phyloP scores from a whole-genome alignment of 2,329 filamentous ascomycete genomes.

The Canariomyces notabilis region DNA sequence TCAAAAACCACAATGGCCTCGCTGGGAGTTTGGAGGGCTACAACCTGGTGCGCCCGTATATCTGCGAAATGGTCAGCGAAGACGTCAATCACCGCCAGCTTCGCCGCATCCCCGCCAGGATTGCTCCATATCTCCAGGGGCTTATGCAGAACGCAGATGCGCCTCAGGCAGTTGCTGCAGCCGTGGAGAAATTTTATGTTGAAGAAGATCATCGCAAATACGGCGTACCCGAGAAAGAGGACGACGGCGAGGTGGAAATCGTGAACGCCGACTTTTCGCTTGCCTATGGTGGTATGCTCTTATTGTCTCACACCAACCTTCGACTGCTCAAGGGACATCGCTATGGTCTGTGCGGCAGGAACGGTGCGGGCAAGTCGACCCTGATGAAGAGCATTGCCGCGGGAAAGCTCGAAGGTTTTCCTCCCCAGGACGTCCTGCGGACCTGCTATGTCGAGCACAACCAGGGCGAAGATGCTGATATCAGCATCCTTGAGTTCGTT shows the following conservation, averaged over 20 bases:
- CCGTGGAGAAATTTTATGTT: conserved; percentile 71
- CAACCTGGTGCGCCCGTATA: conserved; percentile 64
- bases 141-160: conserved; percentile 60
- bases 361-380: conserved; percentile 98
- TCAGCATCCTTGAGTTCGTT: conserved; percentile 92
- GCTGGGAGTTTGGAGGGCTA: conserved; percentile 59
- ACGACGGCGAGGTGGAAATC: conserved; percentile 90
- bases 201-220: conserved; percentile 84
- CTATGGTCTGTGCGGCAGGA: conserved; percentile 94
- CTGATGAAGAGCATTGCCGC: conserved; percentile 95
- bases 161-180: conserved; percentile 59
- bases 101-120: conserved; percentile 61
- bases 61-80: conserved; percentile 79
- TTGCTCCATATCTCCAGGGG: conserved; percentile 70
- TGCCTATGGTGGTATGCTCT: conserved; percentile 94
- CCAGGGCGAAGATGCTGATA: conserved; percentile 94
- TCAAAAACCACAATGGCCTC: conserved; percentile 64
- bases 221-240: conserved; percentile 77
- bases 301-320: conserved; percentile 93
- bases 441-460: conserved; percentile 99
- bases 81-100: conserved; percentile 80
- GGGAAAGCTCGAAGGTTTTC: conserved; percentile 96
- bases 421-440: conserved; percentile 81
- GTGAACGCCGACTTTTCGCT: conserved; percentile 98
- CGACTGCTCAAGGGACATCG: conserved; percentile 92